Percentiles rank a stretch among this genome's conserved stretches.
phyloP scores from a whole-genome alignment of 306 rosid genomes.

The Styphnolobium japonicum region DNA sequence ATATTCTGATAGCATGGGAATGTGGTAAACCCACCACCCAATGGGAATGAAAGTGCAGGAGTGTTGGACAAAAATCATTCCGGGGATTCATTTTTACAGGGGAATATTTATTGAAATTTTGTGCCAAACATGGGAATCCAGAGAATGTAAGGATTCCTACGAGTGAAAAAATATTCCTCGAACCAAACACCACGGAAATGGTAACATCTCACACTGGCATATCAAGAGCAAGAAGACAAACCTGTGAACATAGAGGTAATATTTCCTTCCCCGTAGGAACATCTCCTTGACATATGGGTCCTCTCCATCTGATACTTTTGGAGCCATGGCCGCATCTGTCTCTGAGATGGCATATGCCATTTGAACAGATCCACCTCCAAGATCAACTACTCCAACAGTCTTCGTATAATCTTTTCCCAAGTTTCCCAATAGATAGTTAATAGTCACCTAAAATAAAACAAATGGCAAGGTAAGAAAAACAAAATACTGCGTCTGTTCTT shows the following conservation, averaged over 20 bases:
- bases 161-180: too few relatives aligned
- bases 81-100: too few relatives aligned
- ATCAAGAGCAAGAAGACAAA: conserved; percentile 36
- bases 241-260: conserved; percentile 97
- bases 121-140: too few relatives aligned
- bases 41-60: too few relatives aligned
- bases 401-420: conserved; percentile 76
- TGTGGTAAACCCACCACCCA: too few relatives aligned
- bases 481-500: conserved; percentile 11
- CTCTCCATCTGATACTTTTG: conserved; percentile 54
- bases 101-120: too few relatives aligned
- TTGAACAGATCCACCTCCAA: conserved; percentile 99
- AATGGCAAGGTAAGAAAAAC: conserved; percentile 26
- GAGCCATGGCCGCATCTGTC: conserved; percentile 68
- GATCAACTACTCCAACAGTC: conserved; percentile 98
- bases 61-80: too few relatives aligned
- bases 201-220: conserved; percentile 13
- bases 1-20: too few relatives aligned
- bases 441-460: conserved; percentile 70
- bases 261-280: conserved; percentile 76
- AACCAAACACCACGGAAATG: too few relatives aligned
- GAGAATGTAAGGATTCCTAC: too few relatives aligned
- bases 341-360: conserved; percentile 98
- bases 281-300: conserved; percentile 72
- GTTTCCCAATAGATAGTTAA: conserved; percentile 86